These are phyloP conservation scores for Lophiotrema nucula DNA, from an alignment of 495 filamentous ascomycete species.

Conservation along the genomic window DNA sequence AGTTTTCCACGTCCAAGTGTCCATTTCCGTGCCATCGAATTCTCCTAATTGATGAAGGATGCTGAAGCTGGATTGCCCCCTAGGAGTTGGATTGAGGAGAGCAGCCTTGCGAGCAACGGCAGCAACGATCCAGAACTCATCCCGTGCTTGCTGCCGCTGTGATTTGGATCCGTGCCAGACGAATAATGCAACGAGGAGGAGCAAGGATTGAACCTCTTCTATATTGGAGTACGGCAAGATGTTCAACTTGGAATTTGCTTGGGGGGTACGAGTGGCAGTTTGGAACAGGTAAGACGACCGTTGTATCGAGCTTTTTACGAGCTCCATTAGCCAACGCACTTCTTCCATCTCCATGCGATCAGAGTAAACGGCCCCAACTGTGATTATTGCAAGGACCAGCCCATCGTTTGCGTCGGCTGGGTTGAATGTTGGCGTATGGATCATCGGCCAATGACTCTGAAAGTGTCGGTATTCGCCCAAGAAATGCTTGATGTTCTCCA, in stretches of 20 bases:
- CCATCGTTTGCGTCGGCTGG: slow-evolving; percentile 59
- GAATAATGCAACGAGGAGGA: slow-evolving; percentile 55
- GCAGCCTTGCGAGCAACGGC: slow-evolving; percentile 51
- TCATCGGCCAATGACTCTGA: slow-evolving; percentile 65
- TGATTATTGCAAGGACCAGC: slow-evolving; percentile 61
- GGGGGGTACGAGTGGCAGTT: slow-evolving; percentile 39
- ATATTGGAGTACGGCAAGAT: slow-evolving; percentile 42
- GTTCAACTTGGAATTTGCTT: slow-evolving; percentile 7
- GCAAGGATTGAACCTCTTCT: slow-evolving; percentile 61
- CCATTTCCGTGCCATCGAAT: slow-evolving; percentile 15
- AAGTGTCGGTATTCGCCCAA: slow-evolving; percentile 61
- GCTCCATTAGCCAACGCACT: slow-evolving; percentile 60
- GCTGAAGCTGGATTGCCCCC: slow-evolving; percentile 39
- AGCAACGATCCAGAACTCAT: slow-evolving; percentile 53
- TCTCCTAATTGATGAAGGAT: slow-evolving; percentile 40
- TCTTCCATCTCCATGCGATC: slow-evolving; percentile 50
- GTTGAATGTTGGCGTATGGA: slow-evolving; percentile 67
- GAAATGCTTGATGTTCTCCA: slow-evolving; percentile 61
- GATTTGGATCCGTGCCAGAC: slow-evolving; percentile 62
- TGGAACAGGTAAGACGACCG: slow-evolving; percentile 50
- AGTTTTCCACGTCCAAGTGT: slow-evolving; percentile 54
- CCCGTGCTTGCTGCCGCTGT: slow-evolving; percentile 56
- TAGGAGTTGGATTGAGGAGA: slow-evolving; percentile 48
- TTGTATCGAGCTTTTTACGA: slow-evolving; percentile 50
- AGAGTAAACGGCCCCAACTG: slow-evolving; percentile 67